phyloP scores from a whole-genome alignment of 176 grass and related monocot genomes.

The Ananas comosus region DNA sequence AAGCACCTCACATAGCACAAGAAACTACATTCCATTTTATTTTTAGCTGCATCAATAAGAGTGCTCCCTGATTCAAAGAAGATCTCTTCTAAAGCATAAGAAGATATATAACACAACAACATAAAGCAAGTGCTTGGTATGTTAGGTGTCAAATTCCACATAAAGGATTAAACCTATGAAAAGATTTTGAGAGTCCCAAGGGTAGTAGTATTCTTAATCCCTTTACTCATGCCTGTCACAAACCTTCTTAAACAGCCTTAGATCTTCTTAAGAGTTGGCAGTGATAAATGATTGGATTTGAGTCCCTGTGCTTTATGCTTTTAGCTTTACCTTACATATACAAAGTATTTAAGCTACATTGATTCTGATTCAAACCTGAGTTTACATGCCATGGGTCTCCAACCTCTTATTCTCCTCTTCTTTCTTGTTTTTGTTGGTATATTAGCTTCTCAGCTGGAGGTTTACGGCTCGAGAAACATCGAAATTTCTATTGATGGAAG shows the following conservation, averaged over 20 bases:
- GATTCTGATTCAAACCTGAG: background rate
- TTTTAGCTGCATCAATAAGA: background rate
- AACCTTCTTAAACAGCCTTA: constrained; percentile 18
- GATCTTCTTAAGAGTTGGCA: background rate
- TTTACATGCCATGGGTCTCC: constrained; percentile 20
- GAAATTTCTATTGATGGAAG: background rate
- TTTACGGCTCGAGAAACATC: constrained; percentile 20
- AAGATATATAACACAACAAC: background rate
- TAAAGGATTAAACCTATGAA: background rate
- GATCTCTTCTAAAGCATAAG: constrained; percentile 4
- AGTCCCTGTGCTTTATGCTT: constrained; percentile 45
- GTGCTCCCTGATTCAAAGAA: background rate
- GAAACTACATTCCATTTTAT: background rate
- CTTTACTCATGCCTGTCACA: constrained; percentile 14
- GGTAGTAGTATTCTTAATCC: constrained; percentile 1
- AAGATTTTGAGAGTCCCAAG: constrained; percentile 6
- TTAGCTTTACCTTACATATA: constrained; percentile 13
- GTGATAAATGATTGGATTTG: constrained; percentile 14
- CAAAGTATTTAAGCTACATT: background rate
- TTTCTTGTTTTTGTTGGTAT: constrained; percentile 9
- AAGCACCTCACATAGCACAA: background rate
- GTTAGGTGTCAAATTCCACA: background rate
- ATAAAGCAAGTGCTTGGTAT: background rate
- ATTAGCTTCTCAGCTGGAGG: background rate
- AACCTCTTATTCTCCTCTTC: background rate